A percentile compares a stretch with the other conserved stretches of the same genome.
Conservation (phyloP, 208 protist genomes). For the Plasmodiophora brassicae region DNA sequence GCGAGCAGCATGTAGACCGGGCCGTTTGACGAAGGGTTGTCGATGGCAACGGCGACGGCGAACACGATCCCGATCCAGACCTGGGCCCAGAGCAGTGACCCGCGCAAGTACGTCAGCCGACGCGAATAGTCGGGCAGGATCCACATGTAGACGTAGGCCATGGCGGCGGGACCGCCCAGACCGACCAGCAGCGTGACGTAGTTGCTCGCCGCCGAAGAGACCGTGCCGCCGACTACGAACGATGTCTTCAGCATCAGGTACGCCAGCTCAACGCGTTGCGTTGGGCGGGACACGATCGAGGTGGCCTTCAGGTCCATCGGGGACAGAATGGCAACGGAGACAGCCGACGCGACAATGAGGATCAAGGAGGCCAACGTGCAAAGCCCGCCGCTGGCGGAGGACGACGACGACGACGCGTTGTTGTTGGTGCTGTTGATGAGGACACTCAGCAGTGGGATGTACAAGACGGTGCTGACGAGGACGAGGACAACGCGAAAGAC, state of each 20-base stretch:
- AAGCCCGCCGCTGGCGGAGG: neutral
- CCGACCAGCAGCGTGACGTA: neutral
- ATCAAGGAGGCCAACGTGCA: neutral
- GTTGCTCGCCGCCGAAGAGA: neutral
- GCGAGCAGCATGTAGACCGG: constrained; percentile 14
- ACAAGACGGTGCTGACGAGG: neutral
- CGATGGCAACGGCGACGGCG: neutral
- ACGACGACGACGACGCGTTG: too few relatives aligned
- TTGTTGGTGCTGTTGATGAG: too few relatives aligned
- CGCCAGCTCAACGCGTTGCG: neutral
- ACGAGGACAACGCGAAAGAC: neutral
- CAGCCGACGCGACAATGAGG: neutral
- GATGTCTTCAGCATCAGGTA: neutral
- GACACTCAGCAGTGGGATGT: neutral
- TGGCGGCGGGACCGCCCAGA: neutral
- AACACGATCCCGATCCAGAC: neutral
- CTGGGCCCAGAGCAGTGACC: neutral
- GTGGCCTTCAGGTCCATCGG: neutral
- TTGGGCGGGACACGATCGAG: neutral
- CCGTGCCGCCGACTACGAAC: neutral
- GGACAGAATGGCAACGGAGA: neutral
- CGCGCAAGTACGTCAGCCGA: neutral
- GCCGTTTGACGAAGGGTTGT: neutral
- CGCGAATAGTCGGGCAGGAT: neutral
- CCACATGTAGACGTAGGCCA: neutral